These are phyloP conservation scores for Solanum ossicruentum DNA, from an alignment of 257 asterid species.

Conservation along the genomic window DNA sequence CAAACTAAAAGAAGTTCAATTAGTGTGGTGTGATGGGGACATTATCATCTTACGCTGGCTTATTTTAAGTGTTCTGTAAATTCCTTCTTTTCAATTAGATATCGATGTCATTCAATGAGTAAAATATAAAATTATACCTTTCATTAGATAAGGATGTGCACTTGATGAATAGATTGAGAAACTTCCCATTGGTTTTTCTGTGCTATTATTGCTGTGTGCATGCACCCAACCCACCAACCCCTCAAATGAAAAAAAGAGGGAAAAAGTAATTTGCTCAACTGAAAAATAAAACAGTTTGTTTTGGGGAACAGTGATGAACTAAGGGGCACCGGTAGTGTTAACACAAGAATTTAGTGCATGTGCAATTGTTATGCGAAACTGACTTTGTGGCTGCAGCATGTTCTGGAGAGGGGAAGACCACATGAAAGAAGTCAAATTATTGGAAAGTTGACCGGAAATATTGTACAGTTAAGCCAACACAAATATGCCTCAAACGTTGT, in stretches of 20 bases:
- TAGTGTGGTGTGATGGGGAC: not conserved
- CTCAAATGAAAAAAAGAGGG: not conserved
- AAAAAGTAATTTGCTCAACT: not conserved
- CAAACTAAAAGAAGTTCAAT: not conserved
- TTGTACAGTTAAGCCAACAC: constrained; percentile 74
- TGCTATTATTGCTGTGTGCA: not conserved
- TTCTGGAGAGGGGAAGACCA: constrained; percentile 66
- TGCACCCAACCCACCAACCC: not conserved
- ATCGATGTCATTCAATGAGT: not conserved
- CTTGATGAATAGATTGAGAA: not conserved
- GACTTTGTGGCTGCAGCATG: constrained; percentile 38
- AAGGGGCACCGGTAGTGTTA: not conserved
- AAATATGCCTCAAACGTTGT: constrained; percentile 83
- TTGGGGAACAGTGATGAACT: not conserved
- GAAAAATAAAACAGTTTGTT: not conserved
- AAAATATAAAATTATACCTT: not conserved
- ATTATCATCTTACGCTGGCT: not conserved
- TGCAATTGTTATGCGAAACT: not conserved
- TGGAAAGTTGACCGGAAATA: constrained; percentile 45
- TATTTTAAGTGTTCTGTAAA: not conserved
- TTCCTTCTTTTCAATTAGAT: not conserved
- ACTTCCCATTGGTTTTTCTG: not conserved
- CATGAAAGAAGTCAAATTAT: constrained; percentile 57
- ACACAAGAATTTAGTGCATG: not conserved
- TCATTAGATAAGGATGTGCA: not conserved